phyloP scores from a whole-genome alignment of 2,329 filamentous ascomycete species.

The Plenodomus lindquistii region DNA sequence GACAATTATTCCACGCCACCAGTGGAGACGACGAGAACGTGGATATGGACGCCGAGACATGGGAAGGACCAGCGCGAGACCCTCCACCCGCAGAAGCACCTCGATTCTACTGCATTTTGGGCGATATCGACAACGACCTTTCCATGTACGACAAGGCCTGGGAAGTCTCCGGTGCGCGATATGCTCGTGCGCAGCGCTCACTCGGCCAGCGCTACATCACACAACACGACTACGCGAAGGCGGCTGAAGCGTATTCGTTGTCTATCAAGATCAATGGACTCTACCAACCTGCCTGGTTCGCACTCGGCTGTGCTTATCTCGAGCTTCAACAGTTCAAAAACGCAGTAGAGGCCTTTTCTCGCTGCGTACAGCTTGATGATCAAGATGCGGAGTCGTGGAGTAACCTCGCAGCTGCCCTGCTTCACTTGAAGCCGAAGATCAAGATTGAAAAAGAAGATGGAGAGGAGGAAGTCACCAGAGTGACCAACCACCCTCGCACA shows the following conservation, averaged over 20 bases:
- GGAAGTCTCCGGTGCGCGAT: slow-evolving; percentile 79
- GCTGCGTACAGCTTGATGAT: slow-evolving; percentile 83
- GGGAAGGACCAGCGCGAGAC: slow-evolving; percentile 70
- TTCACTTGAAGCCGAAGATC: slow-evolving; percentile 63
- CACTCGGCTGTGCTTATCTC: slow-evolving; percentile 84
- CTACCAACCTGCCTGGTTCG: slow-evolving; percentile 84
- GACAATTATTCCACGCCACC: slow-evolving; percentile 75
- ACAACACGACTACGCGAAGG: slow-evolving; percentile 67
- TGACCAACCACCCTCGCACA: slow-evolving; percentile 56
- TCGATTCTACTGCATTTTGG: slow-evolving; percentile 88
- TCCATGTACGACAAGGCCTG: slow-evolving; percentile 83
- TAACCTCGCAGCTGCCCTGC: slow-evolving; percentile 84
- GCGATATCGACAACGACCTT: slow-evolving; percentile 79
- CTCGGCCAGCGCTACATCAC: slow-evolving; percentile 78
- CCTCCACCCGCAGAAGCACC: slow-evolving; percentile 81
- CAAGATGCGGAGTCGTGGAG: slow-evolving; percentile 92
- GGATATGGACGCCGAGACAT: slow-evolving; percentile 52
- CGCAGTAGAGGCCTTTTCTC: slow-evolving; percentile 80
- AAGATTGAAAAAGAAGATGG: slow-evolving; percentile 42
- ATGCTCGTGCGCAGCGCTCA: slow-evolving; percentile 83
- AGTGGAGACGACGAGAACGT: slow-evolving; percentile 44
- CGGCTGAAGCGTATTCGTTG: slow-evolving; percentile 75
- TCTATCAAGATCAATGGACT: slow-evolving; percentile 79
- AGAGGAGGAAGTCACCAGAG: slow-evolving; percentile 43
- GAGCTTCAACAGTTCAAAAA: slow-evolving; percentile 75